Evolutionary conservation across 169 alveolate species (phyloP), one percentile per base, ranked within the genome.

Genomic region (Plasmodium cynomolgi): DNA sequence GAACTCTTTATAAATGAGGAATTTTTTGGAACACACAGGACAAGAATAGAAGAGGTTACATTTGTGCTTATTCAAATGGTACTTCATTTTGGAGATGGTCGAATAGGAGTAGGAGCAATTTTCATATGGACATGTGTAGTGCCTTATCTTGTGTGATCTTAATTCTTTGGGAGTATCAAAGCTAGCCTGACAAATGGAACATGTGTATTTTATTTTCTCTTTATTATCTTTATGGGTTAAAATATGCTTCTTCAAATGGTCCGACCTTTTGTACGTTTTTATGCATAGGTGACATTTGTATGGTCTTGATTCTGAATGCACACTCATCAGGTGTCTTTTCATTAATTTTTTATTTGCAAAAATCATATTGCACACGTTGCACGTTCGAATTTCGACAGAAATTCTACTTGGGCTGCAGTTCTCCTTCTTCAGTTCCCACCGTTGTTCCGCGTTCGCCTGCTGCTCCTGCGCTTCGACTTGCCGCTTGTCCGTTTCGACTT

Each of bases 211-310:
- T 56, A 41, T 44, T 86, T 71, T 77, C 20, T 75, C 93, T n/a
- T 41, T 41, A 33, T 54, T 56, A 44, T 41, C 56, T 9, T 93
- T 72, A 81, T 96, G 97, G 20, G 96, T 33, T 37, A 37, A 71
- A 31, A 72, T 37, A 92, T 96, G 97, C 15, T 96, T 84, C 80
- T 94, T 93, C 34, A 96, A 95, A 81, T 95, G 97, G 77, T 96
- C 97, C 23, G 96, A 93, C 17, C 97, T 82, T 34, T 95, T 72
- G 80, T 92, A 96, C 7, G 84, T n/a, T 37, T 84, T 82, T 37
- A 44, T 75, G 77, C 97, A 96, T 17, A 62, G 33, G 15, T 91
- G 84, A 83, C 97, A 96, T 77, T 86, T 86, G 31, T 74, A 86
- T 13, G 93, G 93, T 33, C 93, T 41, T 3, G 84, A 75, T 75